These are phyloP conservation scores for Acer campestre DNA, from an alignment of 345 rosid genomes.

Conservation along the genomic window DNA sequence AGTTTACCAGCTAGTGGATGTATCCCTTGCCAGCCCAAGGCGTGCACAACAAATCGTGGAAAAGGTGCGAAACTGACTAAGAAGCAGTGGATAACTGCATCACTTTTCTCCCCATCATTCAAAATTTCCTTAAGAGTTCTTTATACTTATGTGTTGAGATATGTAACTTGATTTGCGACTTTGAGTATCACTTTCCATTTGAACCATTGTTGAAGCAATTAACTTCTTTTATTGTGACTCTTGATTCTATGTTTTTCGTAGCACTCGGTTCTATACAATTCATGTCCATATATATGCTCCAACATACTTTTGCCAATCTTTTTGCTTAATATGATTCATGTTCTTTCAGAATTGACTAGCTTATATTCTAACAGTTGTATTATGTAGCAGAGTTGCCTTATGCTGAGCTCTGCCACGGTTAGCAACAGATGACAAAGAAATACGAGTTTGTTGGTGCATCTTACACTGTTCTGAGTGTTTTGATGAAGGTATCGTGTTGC, in stretches of 20 bases:
- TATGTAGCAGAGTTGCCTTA: background rate
- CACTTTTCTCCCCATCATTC: too few relatives aligned
- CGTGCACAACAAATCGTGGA: too few relatives aligned
- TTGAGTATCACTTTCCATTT: too few relatives aligned
- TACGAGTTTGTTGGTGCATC: conserved; percentile 7
- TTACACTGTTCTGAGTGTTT: background rate
- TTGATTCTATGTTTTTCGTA: too few relatives aligned
- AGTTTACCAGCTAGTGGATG: background rate
- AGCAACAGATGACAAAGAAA: background rate
- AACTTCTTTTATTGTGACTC: too few relatives aligned
- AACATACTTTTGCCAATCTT: background rate
- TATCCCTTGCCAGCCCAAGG: background rate
- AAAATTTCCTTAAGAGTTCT: too few relatives aligned
- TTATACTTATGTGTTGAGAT: too few relatives aligned
- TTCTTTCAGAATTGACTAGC: background rate
- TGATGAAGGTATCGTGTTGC: conserved; percentile 16
- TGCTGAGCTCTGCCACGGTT: background rate
- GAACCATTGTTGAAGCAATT: too few relatives aligned
- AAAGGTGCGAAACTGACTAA: too few relatives aligned
- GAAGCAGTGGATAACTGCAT: too few relatives aligned
- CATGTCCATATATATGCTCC: background rate
- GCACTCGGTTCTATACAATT: too few relatives aligned
- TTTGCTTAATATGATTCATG: background rate
- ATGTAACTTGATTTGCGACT: too few relatives aligned
- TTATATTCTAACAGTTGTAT: background rate